Evolutionary conservation across 2,329 filamentous ascomycete species (phyloP).

Genomic region (Colletotrichum brevisporum): DNA sequence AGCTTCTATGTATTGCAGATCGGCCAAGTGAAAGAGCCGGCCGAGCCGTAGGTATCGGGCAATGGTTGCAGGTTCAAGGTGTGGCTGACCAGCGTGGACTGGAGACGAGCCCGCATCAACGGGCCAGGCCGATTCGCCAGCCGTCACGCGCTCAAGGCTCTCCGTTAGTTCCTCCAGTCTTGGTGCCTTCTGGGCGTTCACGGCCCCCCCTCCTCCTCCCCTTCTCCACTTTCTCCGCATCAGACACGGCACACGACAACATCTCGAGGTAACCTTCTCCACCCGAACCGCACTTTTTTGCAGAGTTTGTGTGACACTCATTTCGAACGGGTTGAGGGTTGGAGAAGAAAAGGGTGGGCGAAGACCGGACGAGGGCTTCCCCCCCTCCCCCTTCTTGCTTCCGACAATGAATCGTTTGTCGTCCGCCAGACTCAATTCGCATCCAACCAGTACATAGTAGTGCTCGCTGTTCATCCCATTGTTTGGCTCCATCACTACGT

Average conservation of each 20-base stretch:
- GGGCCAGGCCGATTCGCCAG: background rate
- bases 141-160: constrained; percentile 16
- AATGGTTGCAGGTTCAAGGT: constrained; percentile 3
- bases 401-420: background rate
- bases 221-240: constrained; percentile 40
- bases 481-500: too few species aligned
- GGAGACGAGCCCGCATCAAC: background rate
- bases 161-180: constrained; percentile 25
- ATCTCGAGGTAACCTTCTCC: constrained; percentile 31
- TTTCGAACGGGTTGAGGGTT: constrained; percentile 7
- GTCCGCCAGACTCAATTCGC: background rate
- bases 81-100: background rate
- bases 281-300: constrained; percentile 28
- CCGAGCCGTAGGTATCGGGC: background rate
- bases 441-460: background rate
- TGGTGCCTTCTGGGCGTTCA: background rate
- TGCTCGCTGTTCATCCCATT: background rate
- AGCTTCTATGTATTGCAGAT: background rate
- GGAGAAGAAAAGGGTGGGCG: background rate
- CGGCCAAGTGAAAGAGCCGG: background rate
- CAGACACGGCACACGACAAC: constrained; percentile 24
- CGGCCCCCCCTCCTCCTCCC: background rate
- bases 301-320: constrained; percentile 31
- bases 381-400: background rate
- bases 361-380: constrained; percentile 8